phyloP scores from a whole-genome alignment of 208 protist species.

The Wallacemonas sp. region DNA sequence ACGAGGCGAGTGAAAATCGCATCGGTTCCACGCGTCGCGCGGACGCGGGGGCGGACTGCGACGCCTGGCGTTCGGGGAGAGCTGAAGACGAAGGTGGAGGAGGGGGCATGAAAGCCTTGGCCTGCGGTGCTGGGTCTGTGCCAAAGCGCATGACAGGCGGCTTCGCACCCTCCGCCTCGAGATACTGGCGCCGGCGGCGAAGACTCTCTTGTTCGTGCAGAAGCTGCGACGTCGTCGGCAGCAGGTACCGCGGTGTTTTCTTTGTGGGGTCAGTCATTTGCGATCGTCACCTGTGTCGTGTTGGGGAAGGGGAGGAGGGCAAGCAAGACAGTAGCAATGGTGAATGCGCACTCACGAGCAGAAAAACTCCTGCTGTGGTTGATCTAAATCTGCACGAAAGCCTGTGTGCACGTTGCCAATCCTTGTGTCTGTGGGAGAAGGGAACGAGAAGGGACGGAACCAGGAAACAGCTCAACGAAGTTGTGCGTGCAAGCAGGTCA shows the following conservation, averaged over 20 bases:
- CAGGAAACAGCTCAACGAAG: no score
- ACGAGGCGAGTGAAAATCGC: constrained; percentile 33
- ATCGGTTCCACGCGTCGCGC: constrained; percentile 17
- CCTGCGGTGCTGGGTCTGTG: neutral
- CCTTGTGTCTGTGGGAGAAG: no score
- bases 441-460: neutral
- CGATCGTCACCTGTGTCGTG: neutral
- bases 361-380: neutral
- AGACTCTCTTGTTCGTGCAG: constrained; percentile 64
- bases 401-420: no score
- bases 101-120: neutral
- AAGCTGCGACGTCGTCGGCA: constrained; percentile 74
- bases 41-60: neutral
- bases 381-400: neutral
- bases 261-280: constrained; percentile 23
- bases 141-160: constrained; percentile 71
- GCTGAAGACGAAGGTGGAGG: neutral
- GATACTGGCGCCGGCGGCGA: constrained; percentile 47
- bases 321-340: constrained; percentile 10
- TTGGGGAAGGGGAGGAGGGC: neutral
- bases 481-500: no score
- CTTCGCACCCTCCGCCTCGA: constrained; percentile 38
- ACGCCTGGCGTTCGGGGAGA: neutral
- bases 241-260: constrained; percentile 40
- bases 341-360: neutral